Percentiles rank a stretch among this genome's conserved stretches.
Conservation (phyloP, 495 filamentous ascomycete species). For the Barbatosphaeria neglecta region DNA sequence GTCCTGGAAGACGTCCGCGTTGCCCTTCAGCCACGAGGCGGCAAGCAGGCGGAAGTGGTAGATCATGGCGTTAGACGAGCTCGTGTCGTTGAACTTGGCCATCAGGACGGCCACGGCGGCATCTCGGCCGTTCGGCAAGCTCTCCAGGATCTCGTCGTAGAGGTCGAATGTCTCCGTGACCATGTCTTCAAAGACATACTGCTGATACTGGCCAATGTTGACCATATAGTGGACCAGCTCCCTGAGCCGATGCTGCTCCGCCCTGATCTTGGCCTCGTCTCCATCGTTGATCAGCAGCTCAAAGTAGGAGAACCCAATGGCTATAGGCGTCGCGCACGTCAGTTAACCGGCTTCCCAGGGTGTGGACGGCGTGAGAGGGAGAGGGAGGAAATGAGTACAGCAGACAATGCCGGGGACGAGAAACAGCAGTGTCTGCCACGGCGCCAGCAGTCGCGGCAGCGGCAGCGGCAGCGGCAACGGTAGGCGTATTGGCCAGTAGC, state of each 20-base stretch:
- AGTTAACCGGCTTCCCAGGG: not conserved
- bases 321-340: constrained; percentile 30
- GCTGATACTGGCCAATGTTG: constrained; percentile 52
- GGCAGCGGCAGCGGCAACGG: too few species aligned
- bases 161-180: too few species aligned
- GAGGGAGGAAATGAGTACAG: not conserved
- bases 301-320: constrained; percentile 86
- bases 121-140: constrained; percentile 38
- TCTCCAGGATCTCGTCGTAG: constrained; percentile 45
- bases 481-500: too few species aligned
- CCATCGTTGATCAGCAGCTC: constrained; percentile 63
- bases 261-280: constrained; percentile 50
- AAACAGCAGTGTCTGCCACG: too few species aligned
- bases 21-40: constrained; percentile 73
- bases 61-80: constrained; percentile 59
- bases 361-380: not conserved
- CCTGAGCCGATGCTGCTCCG: constrained; percentile 59
- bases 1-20: constrained; percentile 52
- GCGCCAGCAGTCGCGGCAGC: too few species aligned
- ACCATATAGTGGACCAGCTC: constrained; percentile 56
- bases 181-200: constrained; percentile 71
- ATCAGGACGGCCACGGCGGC: constrained; percentile 51
- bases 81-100: constrained; percentile 63
- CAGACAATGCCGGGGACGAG: too few species aligned
- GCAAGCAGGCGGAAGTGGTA: constrained; percentile 63